A percentile compares a stretch with the other conserved stretches of the same genome.
phyloP scores from a whole-genome alignment of 2,329 filamentous ascomycete genomes.

The Volutella citrinella region DNA sequence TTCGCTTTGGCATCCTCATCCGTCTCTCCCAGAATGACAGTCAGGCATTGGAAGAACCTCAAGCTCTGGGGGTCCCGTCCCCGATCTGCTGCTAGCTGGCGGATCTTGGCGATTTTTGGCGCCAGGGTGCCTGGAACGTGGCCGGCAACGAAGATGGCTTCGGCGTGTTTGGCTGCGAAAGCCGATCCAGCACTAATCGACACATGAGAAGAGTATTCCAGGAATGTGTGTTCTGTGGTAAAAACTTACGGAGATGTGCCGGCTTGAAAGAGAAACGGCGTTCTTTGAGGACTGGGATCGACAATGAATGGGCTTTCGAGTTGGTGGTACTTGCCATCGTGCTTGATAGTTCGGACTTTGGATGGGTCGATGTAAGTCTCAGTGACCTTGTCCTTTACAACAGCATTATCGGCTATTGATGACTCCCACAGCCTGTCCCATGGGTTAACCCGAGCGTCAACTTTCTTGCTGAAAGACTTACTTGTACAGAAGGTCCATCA shows the following conservation, averaged over 20 bases:
- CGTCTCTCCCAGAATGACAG: constrained; percentile 3
- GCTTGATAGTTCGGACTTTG: constrained; percentile 58
- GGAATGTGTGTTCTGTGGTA: too few species aligned
- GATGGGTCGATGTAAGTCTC: constrained; percentile 38
- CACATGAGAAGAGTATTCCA: too few species aligned
- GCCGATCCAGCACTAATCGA: constrained; percentile 40
- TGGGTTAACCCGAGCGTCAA: not conserved
- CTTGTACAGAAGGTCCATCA: constrained; percentile 6
- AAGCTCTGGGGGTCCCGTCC: constrained; percentile 5
- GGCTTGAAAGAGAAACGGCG: constrained; percentile 61
- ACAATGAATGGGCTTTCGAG: constrained; percentile 6
- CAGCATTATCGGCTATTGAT: constrained; percentile 7
- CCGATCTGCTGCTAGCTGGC: not conserved
- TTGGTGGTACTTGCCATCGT: constrained; percentile 52
- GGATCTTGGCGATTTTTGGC: constrained; percentile 3
- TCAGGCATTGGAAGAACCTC: constrained; percentile 9
- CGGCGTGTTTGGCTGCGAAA: constrained; percentile 58
- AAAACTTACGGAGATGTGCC: constrained; percentile 48
- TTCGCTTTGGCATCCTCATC: constrained; percentile 5
- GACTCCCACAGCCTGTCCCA: constrained; percentile 10
- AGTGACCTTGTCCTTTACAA: constrained; percentile 38
- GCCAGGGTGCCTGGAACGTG: constrained; percentile 29
- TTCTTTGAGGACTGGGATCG: constrained; percentile 47
- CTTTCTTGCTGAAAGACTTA: not conserved
- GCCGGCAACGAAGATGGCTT: constrained; percentile 58